Evolutionary conservation across 768 basidiomycete genomes (phyloP), one percentile per base, ranked within the genome.

Genomic region (Lentinula raphanica): DNA sequence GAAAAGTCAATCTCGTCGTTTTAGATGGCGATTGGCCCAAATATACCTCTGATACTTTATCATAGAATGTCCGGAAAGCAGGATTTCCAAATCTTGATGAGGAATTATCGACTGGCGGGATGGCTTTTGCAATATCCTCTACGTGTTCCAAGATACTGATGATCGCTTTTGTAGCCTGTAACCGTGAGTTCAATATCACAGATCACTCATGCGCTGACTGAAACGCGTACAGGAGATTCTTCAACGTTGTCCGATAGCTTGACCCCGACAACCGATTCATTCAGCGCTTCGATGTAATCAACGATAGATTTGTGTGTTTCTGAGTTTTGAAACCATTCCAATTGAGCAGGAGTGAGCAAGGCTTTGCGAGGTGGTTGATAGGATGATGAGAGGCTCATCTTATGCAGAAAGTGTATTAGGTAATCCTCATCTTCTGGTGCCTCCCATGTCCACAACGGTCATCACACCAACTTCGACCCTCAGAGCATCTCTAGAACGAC

Each of bases 11-110:
- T 11, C 31, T 28, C 48, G 53, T 56, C 19, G 27, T 36, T 59
- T 23, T n/a, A n/a, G n/a, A n/a, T n/a, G n/a, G n/a, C n/a, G n/a
- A n/a, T n/a, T n/a, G n/a, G n/a, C n/a, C 27, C 28, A 28, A 60
- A 63, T 69, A 60, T 68, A 88, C 94, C 74, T 88, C 79, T 17
- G 75, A 66, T 6, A 98, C 77, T 64, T 83, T 82, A 73, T 98
- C 95, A 64, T 94, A 92, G 68, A 98, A 97, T 0, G 83, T 84
- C 64, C 89, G 78, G 72, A 99, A 99, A 0, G 97, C 97, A 3
- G 97, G 97, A 71, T 99, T 99, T 1, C 97, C 96, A 66, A 99
- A 99, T 29, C 96, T 79, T 39, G 95, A 98, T 3, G 87, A 87
- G 50, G 86, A 79, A 68, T 97, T 98, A 62, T 94, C 88, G 17